phyloP scores from a whole-genome alignment of 116 monocot species.

The Cymodocea nodosa region DNA sequence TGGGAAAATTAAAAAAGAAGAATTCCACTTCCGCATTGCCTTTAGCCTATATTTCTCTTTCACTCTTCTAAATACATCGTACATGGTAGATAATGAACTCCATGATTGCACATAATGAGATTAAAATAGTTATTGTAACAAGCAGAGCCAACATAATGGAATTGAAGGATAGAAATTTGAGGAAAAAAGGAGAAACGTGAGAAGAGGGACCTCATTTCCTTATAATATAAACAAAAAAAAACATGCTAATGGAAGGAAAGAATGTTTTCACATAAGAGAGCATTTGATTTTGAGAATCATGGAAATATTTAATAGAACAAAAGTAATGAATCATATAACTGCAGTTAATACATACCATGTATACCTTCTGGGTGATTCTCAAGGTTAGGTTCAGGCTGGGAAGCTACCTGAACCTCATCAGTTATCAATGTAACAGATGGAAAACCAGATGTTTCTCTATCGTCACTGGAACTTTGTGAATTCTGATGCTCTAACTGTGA shows the following conservation, averaged over 20 bases:
- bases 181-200: neutral
- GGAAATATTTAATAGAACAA: too few species aligned
- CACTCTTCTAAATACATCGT: too few species aligned
- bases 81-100: too few species aligned
- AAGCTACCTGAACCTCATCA: neutral
- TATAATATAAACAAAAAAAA: too few species aligned
- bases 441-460: neutral
- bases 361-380: conserved; percentile 2
- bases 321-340: neutral
- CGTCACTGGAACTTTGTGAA: neutral
- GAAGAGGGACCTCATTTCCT: neutral
- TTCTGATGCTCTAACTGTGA: neutral
- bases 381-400: neutral
- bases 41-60: too few species aligned
- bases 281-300: too few species aligned
- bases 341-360: conserved; percentile 3
- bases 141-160: neutral
- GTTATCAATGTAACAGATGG: neutral
- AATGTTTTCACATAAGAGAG: neutral
- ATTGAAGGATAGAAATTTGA: neutral
- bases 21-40: too few species aligned
- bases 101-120: too few species aligned
- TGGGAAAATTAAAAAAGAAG: too few species aligned
- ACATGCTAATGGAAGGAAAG: neutral
- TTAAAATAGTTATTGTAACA: neutral